Base-by-base conservation (phyloP, 73 alveolate species). In the Effrenium voratum region DNA sequence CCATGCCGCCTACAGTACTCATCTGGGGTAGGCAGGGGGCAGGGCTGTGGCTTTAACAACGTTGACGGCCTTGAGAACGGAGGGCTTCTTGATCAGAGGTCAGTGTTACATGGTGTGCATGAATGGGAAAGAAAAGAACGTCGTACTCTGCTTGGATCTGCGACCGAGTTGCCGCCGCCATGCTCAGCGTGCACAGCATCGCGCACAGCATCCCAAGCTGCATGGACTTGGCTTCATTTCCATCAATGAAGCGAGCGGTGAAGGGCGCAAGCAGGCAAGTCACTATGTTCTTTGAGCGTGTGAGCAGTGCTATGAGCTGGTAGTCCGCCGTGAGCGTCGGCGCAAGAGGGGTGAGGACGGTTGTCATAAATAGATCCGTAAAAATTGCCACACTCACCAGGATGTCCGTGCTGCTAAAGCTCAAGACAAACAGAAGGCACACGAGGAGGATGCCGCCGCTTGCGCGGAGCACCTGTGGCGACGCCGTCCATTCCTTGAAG, bases 251-350 rank as follows among this genome's bases (percentile, higher is more conserved):
- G 46, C 36, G 90, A 79, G 68, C 90, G n/a, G 90, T 32, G 66
- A 79, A 79, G 90, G 90, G 90, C 40, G 90, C 90, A 43, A 79
- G 41, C 41, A 79, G 90, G 66, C 90, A 79, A 22, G 90, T 79
- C 68, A 44, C 66, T 2, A 79, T 32, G 90, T 79, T 79, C 57
- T 79, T 79, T 30, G 90, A 79, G 26, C 90, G 10, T n/a, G 90
- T 79, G 68, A 79, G 90, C 90, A 79, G 66, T 41, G 90, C 90
- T 44, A 79, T 79, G 70, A 45, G 68, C 36, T 44, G 90, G 90
- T 79, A 79, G 66, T 50, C 52, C 30, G 60, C 5, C 57, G 90
- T 79, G n/a, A 79, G 57, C 44, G 66, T 79, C 44, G 90, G 90
- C 4, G 90, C 90, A 63, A 79, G n/a, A 19, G 90, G 90, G 41